These are phyloP conservation scores for Hygrophorus russula DNA, from an alignment of 768 basidiomycete genomes.

Conservation along the genomic window DNA sequence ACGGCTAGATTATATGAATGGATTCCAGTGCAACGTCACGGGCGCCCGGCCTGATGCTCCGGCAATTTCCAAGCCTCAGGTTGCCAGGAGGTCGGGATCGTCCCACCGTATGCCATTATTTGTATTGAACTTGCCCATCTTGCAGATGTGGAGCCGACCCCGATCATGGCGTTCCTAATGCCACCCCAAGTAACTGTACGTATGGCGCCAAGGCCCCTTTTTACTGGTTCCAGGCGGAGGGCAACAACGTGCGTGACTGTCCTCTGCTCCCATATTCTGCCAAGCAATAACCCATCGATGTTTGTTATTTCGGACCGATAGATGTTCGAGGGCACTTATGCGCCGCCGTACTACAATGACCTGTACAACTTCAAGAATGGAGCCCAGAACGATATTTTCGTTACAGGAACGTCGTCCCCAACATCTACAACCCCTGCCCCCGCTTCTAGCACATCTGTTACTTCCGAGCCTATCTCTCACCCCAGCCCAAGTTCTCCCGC, in stretches of 20 bases:
- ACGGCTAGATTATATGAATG: constrained; percentile 29
- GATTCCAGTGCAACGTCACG: constrained; percentile 32
- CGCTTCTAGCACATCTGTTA: too few species aligned
- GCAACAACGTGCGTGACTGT: too few species aligned
- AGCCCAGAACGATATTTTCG: constrained; percentile 33
- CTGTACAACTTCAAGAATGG: constrained; percentile 42
- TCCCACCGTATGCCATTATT: too few species aligned
- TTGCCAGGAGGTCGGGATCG: constrained; percentile 3
- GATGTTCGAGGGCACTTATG: constrained; percentile 33
- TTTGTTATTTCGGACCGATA: constrained; percentile 7
- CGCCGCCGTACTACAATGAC: constrained; percentile 34
- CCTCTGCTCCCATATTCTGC: too few species aligned
- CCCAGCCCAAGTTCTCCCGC: too few species aligned
- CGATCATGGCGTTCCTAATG: constrained; percentile 12
- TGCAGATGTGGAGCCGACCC: constrained; percentile 33
- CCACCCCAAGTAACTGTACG: constrained; percentile 33
- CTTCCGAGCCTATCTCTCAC: too few species aligned
- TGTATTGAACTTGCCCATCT: too few species aligned
- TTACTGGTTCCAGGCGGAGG: too few species aligned
- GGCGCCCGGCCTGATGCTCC: too few species aligned
- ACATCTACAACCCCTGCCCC: too few species aligned
- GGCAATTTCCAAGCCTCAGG: constrained; percentile 8
- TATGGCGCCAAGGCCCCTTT: constrained; percentile 27
- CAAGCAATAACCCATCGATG: too few species aligned
- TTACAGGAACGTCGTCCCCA: too few species aligned